Percentiles rank a stretch among this genome's conserved stretches.
These are phyloP conservation scores for Haplosporangium sp. DNA, from an alignment of 371 early-diverging fungal genomes.

Conservation along the genomic window DNA sequence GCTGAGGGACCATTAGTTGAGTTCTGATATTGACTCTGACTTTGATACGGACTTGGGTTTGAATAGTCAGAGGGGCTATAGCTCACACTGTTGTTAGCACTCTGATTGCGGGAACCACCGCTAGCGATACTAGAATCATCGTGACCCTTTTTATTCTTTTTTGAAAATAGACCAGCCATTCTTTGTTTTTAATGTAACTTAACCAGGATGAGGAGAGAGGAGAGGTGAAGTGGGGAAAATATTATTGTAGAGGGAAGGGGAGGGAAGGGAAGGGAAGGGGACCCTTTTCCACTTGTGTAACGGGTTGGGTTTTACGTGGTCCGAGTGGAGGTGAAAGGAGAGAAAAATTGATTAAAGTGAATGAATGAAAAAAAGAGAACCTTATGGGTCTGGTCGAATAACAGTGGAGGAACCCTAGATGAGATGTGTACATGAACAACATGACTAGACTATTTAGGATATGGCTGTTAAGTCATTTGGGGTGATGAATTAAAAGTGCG, in stretches of 20 bases:
- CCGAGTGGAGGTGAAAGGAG: not conserved
- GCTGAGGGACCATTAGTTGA: conserved; percentile 19
- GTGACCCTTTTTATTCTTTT: conserved; percentile 48
- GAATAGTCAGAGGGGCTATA: conserved; percentile 22
- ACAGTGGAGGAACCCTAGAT: too few relatives aligned
- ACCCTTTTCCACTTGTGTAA: conserved; percentile 7
- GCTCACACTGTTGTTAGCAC: conserved; percentile 25
- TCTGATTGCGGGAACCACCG: conserved; percentile 10
- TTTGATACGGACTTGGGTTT: not conserved
- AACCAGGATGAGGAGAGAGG: not conserved
- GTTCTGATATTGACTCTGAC: too few relatives aligned
- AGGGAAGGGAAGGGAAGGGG: not conserved
- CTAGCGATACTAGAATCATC: conserved; percentile 26
- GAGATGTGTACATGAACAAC: too few relatives aligned
- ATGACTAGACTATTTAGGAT: too few relatives aligned
- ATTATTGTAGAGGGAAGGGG: not conserved
- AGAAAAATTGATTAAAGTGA: not conserved
- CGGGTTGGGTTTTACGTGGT: conserved; percentile 5
- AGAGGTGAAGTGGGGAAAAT: not conserved
- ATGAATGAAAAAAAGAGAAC: not conserved
- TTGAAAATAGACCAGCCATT: conserved; percentile 55
- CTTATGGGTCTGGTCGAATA: too few relatives aligned
- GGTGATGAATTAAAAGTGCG: too few relatives aligned
- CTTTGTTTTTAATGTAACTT: not conserved
- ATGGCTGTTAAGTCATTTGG: too few relatives aligned